These are phyloP conservation scores for Cyberlindnera suaveolens DNA, from an alignment of 805 yeast genomes.

Conservation along the genomic window DNA sequence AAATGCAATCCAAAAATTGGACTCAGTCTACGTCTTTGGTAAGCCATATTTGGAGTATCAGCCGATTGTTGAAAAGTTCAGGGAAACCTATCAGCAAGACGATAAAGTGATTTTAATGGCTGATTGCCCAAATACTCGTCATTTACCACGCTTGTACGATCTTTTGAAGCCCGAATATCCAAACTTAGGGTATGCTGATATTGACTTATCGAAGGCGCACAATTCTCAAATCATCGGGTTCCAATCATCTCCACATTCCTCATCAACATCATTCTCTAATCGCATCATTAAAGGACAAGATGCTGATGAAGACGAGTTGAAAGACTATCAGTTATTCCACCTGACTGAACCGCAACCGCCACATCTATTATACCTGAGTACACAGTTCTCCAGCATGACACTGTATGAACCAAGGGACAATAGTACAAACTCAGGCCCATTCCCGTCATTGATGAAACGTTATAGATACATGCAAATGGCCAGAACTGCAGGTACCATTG, in stretches of 20 bases:
- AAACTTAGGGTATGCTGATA: slow-evolving; percentile 34
- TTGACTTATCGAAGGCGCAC: slow-evolving; percentile 29
- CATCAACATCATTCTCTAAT: slow-evolving; percentile 22
- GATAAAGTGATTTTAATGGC: slow-evolving; percentile 61
- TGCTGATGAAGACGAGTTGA: slow-evolving; percentile 28
- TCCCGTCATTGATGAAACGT: slow-evolving; percentile 75
- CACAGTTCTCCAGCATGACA: slow-evolving; percentile 54
- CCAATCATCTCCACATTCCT: slow-evolving; percentile 3
- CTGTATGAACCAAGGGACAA: slow-evolving; percentile 39
- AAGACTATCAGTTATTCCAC: slow-evolving; percentile 59
- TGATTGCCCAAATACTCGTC: slow-evolving; percentile 58
- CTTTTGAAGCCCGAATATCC: slow-evolving; percentile 26
- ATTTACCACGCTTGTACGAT: slow-evolving; percentile 35
- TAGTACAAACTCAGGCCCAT: slow-evolving; percentile 47
- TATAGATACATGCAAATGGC: slow-evolving; percentile 85
- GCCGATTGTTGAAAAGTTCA: slow-evolving; percentile 33
- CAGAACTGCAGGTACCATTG: slow-evolving; percentile 86
- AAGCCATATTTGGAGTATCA: slow-evolving; percentile 47
- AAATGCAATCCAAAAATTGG: slow-evolving; percentile 66
- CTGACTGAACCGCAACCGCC: slow-evolving; percentile 74
- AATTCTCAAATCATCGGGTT: slow-evolving; percentile 39
- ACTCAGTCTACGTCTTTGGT: slow-evolving; percentile 78
- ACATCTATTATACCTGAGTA: slow-evolving; percentile 64
- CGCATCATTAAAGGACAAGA: slow-evolving; percentile 19
- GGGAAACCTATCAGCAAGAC: slow-evolving; percentile 32